phyloP scores from a whole-genome alignment of 1,139 yeast genomes.

The Yarrowia galli region DNA sequence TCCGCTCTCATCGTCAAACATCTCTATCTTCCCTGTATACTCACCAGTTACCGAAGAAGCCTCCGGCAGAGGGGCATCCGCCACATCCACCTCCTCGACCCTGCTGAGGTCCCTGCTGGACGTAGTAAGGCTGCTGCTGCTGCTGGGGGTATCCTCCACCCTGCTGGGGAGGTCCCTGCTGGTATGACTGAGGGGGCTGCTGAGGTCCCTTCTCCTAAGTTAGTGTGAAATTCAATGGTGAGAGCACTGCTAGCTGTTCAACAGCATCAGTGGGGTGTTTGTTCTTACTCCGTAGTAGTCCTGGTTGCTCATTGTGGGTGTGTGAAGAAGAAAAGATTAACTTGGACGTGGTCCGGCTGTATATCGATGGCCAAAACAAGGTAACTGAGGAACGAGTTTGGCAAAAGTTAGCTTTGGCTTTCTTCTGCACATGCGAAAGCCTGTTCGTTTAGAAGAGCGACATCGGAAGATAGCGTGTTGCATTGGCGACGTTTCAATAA shows the following conservation, averaged over 20 bases:
- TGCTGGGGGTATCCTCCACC: conserved; percentile 30
- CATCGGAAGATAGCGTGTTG: conserved; percentile 20
- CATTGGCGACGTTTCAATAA: not conserved
- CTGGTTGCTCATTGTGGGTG: conserved; percentile 35
- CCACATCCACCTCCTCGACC: conserved; percentile 11
- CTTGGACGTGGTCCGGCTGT: conserved; percentile 25
- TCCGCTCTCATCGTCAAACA: not conserved
- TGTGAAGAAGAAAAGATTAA: conserved; percentile 19
- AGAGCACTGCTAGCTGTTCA: not conserved
- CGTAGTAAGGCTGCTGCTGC: conserved; percentile 38
- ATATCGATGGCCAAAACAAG: conserved; percentile 25
- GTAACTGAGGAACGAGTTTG: conserved; percentile 15
- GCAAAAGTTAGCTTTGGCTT: conserved; percentile 34
- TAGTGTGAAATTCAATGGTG: not conserved
- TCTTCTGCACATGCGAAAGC: conserved; percentile 30
- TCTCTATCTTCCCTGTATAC: conserved; percentile 2
- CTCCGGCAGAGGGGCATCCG: conserved; percentile 24
- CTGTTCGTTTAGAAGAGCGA: not conserved
- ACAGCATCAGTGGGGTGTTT: not conserved
- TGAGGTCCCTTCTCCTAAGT: conserved; percentile 32
- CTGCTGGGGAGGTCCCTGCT: conserved; percentile 36
- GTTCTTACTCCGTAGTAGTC: conserved; percentile 36
- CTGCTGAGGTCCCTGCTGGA: conserved; percentile 31
- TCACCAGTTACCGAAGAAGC: conserved; percentile 34
- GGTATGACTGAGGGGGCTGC: conserved; percentile 38